Evolutionary conservation across 805 yeast species (phyloP), one percentile per base, ranked within the genome.

Genomic region (Barnettozyma sp.): DNA sequence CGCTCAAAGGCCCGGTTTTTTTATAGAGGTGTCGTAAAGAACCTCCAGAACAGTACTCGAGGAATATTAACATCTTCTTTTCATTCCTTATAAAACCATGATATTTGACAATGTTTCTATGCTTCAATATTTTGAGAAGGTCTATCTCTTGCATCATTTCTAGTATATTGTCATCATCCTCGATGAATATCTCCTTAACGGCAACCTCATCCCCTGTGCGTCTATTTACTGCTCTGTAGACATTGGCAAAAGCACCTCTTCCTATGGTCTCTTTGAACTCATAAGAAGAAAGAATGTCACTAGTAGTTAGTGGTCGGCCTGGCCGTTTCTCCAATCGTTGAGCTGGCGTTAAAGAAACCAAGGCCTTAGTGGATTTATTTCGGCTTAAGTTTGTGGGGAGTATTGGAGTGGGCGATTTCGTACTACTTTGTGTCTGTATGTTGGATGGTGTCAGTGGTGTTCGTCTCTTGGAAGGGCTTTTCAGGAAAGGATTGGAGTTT

Each of bases 231-330:
- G 90, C 95, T 40, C 73, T 70, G 57, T 79, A 87, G 4, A 90
- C 97, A 26, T 74, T 73, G 2, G 97, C 97, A 55, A 77, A 87
- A 0, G 97, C 97, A 2, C 98, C 98, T 41, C 73, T 73, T 3
- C 97, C 98, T 3, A 92, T 65, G 24, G 80, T 70, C 32, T 76
- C 81, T 32, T 68, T 65, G 47, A 78, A 63, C 20, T 64, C 63
- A 49, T 72, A 76, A 36, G 68, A 68, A 38, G 49, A 56, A 46
- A 57, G 31, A 4, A 50, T 52, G 27, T 48, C 52, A 20, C 40
- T 44, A 6, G 55, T 44, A 3, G 45, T 47, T 9, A 49, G 24
- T 9, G 45, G 29, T 25, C 46, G 42, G 0, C 69, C 68, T 0
- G 64, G 61, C 19, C 46, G 53, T 42, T 68, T 68, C 42, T 71